Evolutionary conservation across 805 yeast species (phyloP).

Genomic region (Candida golubevii): DNA sequence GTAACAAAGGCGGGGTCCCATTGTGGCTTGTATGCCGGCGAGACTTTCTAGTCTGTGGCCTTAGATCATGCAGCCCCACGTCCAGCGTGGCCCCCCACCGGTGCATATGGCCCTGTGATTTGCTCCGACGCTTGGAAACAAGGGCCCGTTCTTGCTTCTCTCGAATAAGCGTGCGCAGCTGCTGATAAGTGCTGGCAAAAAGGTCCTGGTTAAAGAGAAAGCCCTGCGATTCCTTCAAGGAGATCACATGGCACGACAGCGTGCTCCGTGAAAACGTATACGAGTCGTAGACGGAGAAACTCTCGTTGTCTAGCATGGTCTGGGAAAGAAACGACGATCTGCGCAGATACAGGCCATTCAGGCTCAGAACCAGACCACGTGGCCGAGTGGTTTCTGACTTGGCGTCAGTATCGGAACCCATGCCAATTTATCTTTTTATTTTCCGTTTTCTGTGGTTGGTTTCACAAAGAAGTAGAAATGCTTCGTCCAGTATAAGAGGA

Average conservation of each 20-base stretch:
- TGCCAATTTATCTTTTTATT: not conserved
- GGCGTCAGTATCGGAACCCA: slow-evolving; percentile 1
- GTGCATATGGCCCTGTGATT: slow-evolving; percentile 10
- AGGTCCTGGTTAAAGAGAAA: slow-evolving; percentile 73
- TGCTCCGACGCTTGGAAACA: slow-evolving; percentile 9
- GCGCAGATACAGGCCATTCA: slow-evolving; percentile 13
- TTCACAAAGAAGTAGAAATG: too few species aligned
- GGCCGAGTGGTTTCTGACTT: too few species aligned
- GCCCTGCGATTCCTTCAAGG: slow-evolving; percentile 64
- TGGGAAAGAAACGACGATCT: slow-evolving; percentile 45
- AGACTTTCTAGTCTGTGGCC: slow-evolving; percentile 4
- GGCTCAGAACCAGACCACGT: too few species aligned
- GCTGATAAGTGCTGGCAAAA: slow-evolving; percentile 70
- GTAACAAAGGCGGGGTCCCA: slow-evolving; percentile 20
- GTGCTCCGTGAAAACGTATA: slow-evolving; percentile 28
- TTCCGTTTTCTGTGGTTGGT: too few species aligned
- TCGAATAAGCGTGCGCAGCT: slow-evolving; percentile 36
- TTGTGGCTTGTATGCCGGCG: slow-evolving; percentile 32
- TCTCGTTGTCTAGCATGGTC: slow-evolving; percentile 56
- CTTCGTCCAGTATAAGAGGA: too few species aligned
- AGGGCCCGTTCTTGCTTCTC: slow-evolving; percentile 26
- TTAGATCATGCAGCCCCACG: not conserved
- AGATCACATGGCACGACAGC: slow-evolving; percentile 33
- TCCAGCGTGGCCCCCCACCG: slow-evolving; percentile 1
- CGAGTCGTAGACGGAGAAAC: slow-evolving; percentile 49